A percentile compares a stretch with the other conserved stretches of the same genome.
phyloP scores from a whole-genome alignment of 2,329 filamentous ascomycete species.

The Metarhizium anisopliae region DNA sequence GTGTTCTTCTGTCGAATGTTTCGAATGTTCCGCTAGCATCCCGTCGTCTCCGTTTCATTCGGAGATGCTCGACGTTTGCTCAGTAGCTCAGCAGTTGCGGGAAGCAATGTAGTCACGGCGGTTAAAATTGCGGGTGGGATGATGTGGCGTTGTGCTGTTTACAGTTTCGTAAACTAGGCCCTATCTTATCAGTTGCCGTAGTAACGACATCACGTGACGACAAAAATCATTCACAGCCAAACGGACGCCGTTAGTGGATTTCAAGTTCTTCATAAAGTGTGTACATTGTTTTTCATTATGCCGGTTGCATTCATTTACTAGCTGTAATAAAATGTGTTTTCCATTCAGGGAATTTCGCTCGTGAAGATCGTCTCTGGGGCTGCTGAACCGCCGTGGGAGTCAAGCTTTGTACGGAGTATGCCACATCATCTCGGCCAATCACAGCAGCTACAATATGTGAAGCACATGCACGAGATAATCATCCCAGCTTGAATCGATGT shows the following conservation, averaged over 20 bases:
- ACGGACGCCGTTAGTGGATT: too few relatives aligned
- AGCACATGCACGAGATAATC: background rate
- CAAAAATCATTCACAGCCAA: background rate
- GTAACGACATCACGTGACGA: constrained; percentile 15
- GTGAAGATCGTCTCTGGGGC: too few relatives aligned
- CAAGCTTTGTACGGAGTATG: too few relatives aligned
- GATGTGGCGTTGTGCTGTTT: constrained; percentile 9
- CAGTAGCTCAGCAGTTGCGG: background rate
- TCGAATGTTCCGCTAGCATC: background rate
- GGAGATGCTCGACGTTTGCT: background rate
- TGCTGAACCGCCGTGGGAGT: too few relatives aligned
- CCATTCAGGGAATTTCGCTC: too few relatives aligned
- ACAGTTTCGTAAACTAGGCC: background rate
- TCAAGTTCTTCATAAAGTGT: too few relatives aligned
- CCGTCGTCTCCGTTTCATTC: constrained; percentile 1
- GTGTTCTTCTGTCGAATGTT: background rate
- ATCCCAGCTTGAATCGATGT: background rate
- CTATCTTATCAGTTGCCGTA: constrained; percentile 1
- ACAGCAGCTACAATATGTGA: too few relatives aligned
- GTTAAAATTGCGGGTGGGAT: constrained; percentile 1
- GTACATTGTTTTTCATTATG: too few relatives aligned
- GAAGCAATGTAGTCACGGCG: background rate
- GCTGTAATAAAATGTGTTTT: too few relatives aligned
- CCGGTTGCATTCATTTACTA: too few relatives aligned
- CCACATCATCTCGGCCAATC: too few relatives aligned